Base-by-base conservation (phyloP, 2,329 filamentous ascomycete species). In the Diplocarpon rosae region DNA sequence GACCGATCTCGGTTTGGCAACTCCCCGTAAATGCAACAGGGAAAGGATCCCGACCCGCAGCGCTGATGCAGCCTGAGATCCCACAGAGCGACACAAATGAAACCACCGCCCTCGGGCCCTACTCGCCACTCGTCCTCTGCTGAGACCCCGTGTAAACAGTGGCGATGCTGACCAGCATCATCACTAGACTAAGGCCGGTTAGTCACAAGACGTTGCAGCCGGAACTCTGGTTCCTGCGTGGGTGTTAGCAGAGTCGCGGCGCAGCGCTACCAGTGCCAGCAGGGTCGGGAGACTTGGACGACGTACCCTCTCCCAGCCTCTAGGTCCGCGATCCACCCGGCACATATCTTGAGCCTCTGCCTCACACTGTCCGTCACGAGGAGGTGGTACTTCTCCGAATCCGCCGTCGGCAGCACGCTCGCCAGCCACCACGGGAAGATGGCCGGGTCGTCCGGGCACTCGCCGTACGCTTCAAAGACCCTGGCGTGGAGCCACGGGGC, bases 351-450 rank as follows among this genome's bases (percentile, higher is more conserved):
- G 44, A 95, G 64, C 45, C 89, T 71, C 57, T 88, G 79, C 48
- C 89, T 72, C 4, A 94, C 86, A 53, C 84, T 90, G 2, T 72
- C 80, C 5, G 82, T 83, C 11, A 71, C 70, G 12, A 95, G 65
- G 15, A 95, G 66, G 11, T 74, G 70, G 54, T 94, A 93, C 60
- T 90, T 93, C 56, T 92, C 83, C 24, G 78, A 68, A 20, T 92
- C 84, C 12, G 75, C 73, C 31, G 92, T 78, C 0, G 87, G 87
- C 11, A 94, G 64, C 15, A 92, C 79, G 57, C 78, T 85, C 9
- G 84, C 88, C 53, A 95, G 83, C 89, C 89, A 95, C 73, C 88
- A 95, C 0, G 88, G 85, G 53, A 95, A 92, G 1, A 77, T 62
- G 2, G 80, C 80, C 1, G 86, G 80, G 56, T 94, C 85, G 13